Evolutionary conservation across 2,329 filamentous ascomycete species (phyloP), one percentile per base, ranked within the genome.

Genomic region (Dactylonectria estremocensis): DNA sequence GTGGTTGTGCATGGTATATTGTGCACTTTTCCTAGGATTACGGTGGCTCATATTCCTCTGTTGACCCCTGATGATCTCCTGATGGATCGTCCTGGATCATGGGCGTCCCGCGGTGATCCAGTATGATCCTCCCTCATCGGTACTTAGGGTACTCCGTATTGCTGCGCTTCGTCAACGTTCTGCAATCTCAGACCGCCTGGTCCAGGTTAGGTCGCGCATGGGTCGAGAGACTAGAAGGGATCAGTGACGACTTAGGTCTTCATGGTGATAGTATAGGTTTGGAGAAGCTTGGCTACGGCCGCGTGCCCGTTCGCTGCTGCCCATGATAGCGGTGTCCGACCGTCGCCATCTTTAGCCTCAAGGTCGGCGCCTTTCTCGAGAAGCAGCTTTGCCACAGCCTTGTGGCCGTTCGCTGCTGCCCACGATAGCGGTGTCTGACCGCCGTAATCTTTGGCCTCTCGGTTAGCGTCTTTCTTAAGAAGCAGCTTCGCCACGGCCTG

Each of bases 301-400:
- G 11, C 11, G 24, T 50, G 14, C 48, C n/a, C n/a, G 24, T 31
- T 50, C 24, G 9, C 24, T 14, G 48, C 22, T 50, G 48, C 37
- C 48, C 22, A 5, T 22, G 22, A 50, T 50, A 50, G 48, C 48
- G 48, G 48, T 50, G 48, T 50, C 48, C 13, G 10, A 50, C 24
- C 22, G 22, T 7, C 13, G 6, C 16, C 16, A 31, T 50, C 48
- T 31, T 50, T 50, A 31, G 22, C 22, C 48, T 50, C 48, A 6
- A 50, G 22, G 14, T 52, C 24, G n/a, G 48, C 48, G 48, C 48
- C 48, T 31, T 52, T 52, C 48, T 52, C 48, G 11, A 52, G 48
- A 52, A 52, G 48, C 48, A 52, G 48, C 48, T 52, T 31, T 5
- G 28, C 48, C 14, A 31, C 48, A 10, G 48, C 48, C 48, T 52